A percentile compares a stretch with the other conserved stretches of the same genome.
phyloP scores from a whole-genome alignment of 768 basidiomycete species.

The Suillus decipiens region DNA sequence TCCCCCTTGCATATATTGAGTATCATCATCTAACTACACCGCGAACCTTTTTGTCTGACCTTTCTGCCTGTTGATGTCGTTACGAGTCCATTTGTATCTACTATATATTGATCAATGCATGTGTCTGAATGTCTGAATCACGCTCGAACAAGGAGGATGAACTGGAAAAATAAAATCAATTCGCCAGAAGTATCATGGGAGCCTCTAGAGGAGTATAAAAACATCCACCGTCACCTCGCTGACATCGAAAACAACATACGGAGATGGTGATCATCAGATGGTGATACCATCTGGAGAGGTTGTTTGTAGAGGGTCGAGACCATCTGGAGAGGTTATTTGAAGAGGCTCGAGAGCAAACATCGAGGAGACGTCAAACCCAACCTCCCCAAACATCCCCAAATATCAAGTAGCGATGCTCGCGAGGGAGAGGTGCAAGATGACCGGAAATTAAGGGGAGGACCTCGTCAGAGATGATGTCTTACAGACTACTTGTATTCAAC shows the following conservation, averaged over 20 bases:
- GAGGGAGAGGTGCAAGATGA: neutral
- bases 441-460: neutral
- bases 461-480: neutral
- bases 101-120: too few relatives aligned
- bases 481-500: neutral
- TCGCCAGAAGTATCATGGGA: neutral
- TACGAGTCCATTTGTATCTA: neutral
- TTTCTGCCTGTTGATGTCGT: neutral
- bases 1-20: too few relatives aligned
- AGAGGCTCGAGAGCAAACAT: neutral
- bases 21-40: too few relatives aligned
- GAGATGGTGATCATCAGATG: neutral
- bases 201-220: neutral
- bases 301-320: too few relatives aligned
- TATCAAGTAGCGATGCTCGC: neutral
- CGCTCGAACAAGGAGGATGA: neutral
- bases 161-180: neutral
- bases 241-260: too few relatives aligned
- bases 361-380: neutral
- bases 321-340: neutral
- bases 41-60: neutral
- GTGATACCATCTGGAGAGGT: neutral
- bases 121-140: neutral
- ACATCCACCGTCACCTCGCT: neutral
- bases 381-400: neutral